These are phyloP conservation scores for Colletotrichum noveboracense DNA, from an alignment of 2,329 filamentous ascomycete genomes.

Conservation along the genomic window DNA sequence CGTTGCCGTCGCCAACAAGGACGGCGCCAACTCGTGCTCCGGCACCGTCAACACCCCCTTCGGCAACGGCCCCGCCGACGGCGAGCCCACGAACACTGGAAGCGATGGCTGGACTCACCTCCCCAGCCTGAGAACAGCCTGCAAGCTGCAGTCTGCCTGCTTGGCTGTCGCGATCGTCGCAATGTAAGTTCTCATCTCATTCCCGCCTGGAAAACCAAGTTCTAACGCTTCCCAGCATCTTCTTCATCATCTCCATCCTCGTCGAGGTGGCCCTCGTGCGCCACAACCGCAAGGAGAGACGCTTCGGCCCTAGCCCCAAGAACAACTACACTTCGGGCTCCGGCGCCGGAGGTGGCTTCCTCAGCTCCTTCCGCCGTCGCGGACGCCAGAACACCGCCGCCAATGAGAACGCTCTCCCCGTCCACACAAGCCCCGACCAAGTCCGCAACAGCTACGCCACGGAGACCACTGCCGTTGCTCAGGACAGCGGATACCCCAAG, in stretches of 20 bases:
- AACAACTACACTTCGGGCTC: constrained; percentile 66
- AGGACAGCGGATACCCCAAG: constrained; percentile 25
- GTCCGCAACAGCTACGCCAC: constrained; percentile 50
- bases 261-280: constrained; percentile 72
- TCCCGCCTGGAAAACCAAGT: not conserved
- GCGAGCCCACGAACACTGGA: constrained; percentile 52
- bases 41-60: constrained; percentile 69
- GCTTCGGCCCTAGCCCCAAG: constrained; percentile 59
- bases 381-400: constrained; percentile 32
- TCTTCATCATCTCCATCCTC: constrained; percentile 76
- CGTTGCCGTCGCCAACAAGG: constrained; percentile 75
- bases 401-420: constrained; percentile 38
- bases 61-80: constrained; percentile 63
- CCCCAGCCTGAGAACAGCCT: constrained; percentile 60
- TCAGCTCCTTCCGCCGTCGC: constrained; percentile 37
- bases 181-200: constrained; percentile 56
- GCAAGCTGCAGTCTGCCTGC: constrained; percentile 76
- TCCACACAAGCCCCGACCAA: constrained; percentile 45
- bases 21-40: constrained; percentile 69
- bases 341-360: constrained; percentile 37
- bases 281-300: constrained; percentile 77
- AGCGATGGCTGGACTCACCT: constrained; percentile 53
- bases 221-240: constrained; percentile 52
- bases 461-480: constrained; percentile 38
- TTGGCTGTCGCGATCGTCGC: constrained; percentile 81